Evolutionary conservation across 1,284 basidiomycete genomes (phyloP), one percentile per base, ranked within the genome.

Genomic region (Ceratobasidium sp.): DNA sequence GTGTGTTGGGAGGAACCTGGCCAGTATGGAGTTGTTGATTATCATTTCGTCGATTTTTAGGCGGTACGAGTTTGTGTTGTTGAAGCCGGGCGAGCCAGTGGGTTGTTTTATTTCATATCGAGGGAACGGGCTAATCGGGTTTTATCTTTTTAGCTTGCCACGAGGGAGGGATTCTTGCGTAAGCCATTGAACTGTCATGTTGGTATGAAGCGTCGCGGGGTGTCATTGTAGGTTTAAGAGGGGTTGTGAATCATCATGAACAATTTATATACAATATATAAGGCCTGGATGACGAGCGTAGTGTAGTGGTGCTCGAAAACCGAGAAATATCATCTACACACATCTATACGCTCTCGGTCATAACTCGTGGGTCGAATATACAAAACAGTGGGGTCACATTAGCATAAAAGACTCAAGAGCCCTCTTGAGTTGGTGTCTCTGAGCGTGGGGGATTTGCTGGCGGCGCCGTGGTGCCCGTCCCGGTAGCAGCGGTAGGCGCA

Each of bases 101-200:
- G 76, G 87, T 83, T 4, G 53, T 72, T 61, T 70, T 25, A 73
- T 36, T 46, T 18, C 21, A 72, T 73, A 5, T 2, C 60, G 25
- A 42, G 49, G 16, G 5, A 11, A 12, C 1, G n/a, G 12, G n/a
- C 61, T 67, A 49, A 72, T 66, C 42, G n/a, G n/a, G n/a, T n/a
- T 71, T 18, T n/a, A 58, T 12, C 8, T 46, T 58, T 73, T 49
- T 75, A 92, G 87, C 80, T 94, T 69, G 82, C 84, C 38, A 91
- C 88, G 0, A 81, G 86, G 33, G 92, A 94, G 79, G 92, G 92
- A 1, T 93, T 94, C 82, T 80, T 94, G 75, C 83, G 91, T 76
- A 93, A 92, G 81, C 91, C 90, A 0, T 79, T 89, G 36, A 80
- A 80, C 23, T 91, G 90, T 77, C 81, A 79, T 60, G 87, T 92